A percentile compares a stretch with the other conserved stretches of the same genome.
phyloP scores from a whole-genome alignment of 2,329 filamentous ascomycete genomes.

The Aaosphaeria pasadenensis region DNA sequence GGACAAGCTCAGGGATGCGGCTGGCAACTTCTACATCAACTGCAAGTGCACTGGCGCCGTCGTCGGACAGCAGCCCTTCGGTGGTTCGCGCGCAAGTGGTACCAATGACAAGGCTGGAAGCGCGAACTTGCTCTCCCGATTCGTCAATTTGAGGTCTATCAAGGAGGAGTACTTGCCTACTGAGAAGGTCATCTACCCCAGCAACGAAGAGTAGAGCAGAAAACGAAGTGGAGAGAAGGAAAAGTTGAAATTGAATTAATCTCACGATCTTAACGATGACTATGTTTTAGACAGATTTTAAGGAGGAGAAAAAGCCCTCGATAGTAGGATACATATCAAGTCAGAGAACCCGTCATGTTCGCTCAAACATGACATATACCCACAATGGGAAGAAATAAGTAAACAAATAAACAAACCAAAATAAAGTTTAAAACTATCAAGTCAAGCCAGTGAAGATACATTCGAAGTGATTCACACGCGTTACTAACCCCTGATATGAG shows the following conservation, averaged over 20 bases:
- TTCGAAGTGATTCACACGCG: too few relatives aligned
- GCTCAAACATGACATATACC: too few relatives aligned
- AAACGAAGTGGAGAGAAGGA: background rate
- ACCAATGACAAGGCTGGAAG: constrained; percentile 59
- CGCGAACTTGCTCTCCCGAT: constrained; percentile 49
- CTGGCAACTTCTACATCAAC: constrained; percentile 85
- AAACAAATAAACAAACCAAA: too few relatives aligned
- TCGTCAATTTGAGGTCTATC: constrained; percentile 55
- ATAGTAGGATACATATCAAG: too few relatives aligned
- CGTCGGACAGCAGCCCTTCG: constrained; percentile 51
- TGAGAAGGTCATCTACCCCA: constrained; percentile 51
- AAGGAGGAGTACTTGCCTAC: constrained; percentile 55
- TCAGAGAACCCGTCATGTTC: too few relatives aligned
- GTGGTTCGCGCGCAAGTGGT: constrained; percentile 54
- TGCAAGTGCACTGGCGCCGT: constrained; percentile 64
- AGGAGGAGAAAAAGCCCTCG: too few relatives aligned
- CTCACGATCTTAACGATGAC: background rate
- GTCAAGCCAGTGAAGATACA: too few relatives aligned
- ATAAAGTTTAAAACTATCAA: too few relatives aligned
- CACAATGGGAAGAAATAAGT: too few relatives aligned
- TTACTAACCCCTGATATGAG: too few relatives aligned
- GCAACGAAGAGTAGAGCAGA: constrained; percentile 42
- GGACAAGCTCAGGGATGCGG: constrained; percentile 67
- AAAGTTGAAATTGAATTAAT: background rate
- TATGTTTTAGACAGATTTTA: too few relatives aligned